Conservation (phyloP, 1,284 basidiomycete genomes). For the Porodaedalea pini region DNA sequence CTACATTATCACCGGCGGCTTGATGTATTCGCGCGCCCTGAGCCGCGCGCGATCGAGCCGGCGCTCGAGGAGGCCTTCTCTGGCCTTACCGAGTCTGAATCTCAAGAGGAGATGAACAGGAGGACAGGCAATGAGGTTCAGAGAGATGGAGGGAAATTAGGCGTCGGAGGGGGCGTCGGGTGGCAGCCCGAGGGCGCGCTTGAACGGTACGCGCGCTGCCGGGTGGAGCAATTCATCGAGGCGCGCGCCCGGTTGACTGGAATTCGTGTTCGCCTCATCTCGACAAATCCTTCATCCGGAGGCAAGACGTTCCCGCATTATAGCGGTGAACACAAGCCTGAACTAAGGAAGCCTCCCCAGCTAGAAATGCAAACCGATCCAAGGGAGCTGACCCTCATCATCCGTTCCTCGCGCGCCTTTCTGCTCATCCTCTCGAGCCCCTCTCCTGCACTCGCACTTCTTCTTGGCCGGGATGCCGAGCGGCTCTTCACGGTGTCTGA, state of each 20-base stretch:
- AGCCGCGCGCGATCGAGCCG: constrained; percentile 41
- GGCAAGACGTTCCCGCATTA: constrained; percentile 14
- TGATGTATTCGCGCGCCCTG: constrained; percentile 62
- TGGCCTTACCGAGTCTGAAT: constrained; percentile 8
- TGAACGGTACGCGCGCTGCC: constrained; percentile 39
- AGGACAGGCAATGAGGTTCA: not conserved
- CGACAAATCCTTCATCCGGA: constrained; percentile 25
- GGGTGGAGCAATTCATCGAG: constrained; percentile 36
- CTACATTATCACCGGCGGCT: constrained; percentile 64
- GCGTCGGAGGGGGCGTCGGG: constrained; percentile 39
- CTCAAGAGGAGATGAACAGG: too few species aligned
- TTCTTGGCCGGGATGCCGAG: constrained; percentile 33
- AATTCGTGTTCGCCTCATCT: constrained; percentile 37
- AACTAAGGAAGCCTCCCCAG: constrained; percentile 1
- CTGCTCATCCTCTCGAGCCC: constrained; percentile 47
- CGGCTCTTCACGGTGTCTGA: constrained; percentile 36
- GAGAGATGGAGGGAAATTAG: constrained; percentile 6
- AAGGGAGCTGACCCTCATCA: constrained; percentile 40
- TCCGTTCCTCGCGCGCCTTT: constrained; percentile 54
- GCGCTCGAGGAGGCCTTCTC: constrained; percentile 20
- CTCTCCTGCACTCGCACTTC: constrained; percentile 40
- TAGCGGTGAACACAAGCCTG: too few species aligned
- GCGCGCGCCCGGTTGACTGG: constrained; percentile 33
- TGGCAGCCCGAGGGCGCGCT: constrained; percentile 43
- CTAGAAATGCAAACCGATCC: not conserved